Evolutionary conservation across 2,329 filamentous ascomycete genomes (phyloP).

Genomic region (Aureobasidium leucospermi): DNA sequence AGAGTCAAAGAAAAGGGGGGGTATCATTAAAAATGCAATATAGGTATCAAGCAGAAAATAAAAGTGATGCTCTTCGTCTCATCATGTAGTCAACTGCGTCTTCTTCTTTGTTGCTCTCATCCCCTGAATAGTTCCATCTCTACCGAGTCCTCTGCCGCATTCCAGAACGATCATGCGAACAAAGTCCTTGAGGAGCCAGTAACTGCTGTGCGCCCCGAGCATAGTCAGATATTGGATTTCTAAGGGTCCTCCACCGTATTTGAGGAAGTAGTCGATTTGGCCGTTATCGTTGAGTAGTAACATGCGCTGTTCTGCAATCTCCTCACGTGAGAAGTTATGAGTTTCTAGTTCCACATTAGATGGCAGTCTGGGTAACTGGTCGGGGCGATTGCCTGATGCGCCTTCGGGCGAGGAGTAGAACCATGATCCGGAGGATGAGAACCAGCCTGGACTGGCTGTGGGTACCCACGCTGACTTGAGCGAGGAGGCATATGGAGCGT

Average conservation of each 20-base stretch:
- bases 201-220: slow-evolving; percentile 89
- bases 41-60: not conserved
- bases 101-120: slow-evolving; percentile 51
- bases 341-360: slow-evolving; percentile 78
- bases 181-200: slow-evolving; percentile 84
- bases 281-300: slow-evolving; percentile 90
- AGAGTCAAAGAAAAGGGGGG: not conserved
- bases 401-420: slow-evolving; percentile 14
- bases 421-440: slow-evolving; percentile 23
- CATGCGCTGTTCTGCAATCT: slow-evolving; percentile 83
- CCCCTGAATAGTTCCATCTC: slow-evolving; percentile 46
- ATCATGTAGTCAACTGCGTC: slow-evolving; percentile 8
- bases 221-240: slow-evolving; percentile 97
- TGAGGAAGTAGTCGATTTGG: slow-evolving; percentile 85
- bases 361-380: slow-evolving; percentile 33
- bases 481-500: slow-evolving; percentile 67
- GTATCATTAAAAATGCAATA: not conserved
- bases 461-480: slow-evolving; percentile 76
- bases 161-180: slow-evolving; percentile 86
- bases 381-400: slow-evolving; percentile 22
- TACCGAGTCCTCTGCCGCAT: slow-evolving; percentile 67
- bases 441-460: slow-evolving; percentile 51
- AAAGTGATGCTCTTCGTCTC: not conserved
- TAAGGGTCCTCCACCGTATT: slow-evolving; percentile 74
- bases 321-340: slow-evolving; percentile 88